Base-by-base conservation (phyloP, 805 yeast genomes). In the Saturnispora gosingensis region DNA sequence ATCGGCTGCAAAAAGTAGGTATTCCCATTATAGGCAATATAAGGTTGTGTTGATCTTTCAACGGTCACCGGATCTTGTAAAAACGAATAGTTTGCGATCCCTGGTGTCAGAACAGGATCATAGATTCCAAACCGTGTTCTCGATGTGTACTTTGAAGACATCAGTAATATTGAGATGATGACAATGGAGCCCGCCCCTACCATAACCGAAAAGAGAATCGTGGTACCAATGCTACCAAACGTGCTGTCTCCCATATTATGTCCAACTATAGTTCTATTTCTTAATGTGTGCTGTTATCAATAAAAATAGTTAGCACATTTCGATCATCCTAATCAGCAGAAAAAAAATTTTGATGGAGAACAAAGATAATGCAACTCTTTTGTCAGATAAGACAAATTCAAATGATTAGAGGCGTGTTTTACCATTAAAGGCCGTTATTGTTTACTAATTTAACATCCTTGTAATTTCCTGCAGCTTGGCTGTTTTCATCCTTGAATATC, bases 161-260 rank as follows among this genome's bases (percentile, higher is more conserved):
- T 81, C 65, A 80, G 80, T 8, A 80, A 56, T 58, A 82, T 80
- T 27, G 80, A 61, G 0, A 71, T 20, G 5, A 85, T 85, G 39
- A 81, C 80, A 22, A 75, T 60, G 11, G 80, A 75, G 3, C 86
- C 87, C 13, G 81, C 77, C 0, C 82, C 77, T 35, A 82, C 70
- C 0, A 87, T 85, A 11, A 82, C 66, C 64, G 81, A 80, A 64
- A 82, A 82, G 30, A 82, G 66, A 35, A 81, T 80, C 1, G 85
- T 80, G 1, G 85, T 78, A 1, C 86, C 85, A 35, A 76, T 71
- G 57, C 27, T 49, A 6, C 70, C 72, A 16, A 68, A 53, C 7
- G 49, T 46, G 28, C 39, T 15, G 24, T 28, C 27, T 11, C 28
- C 24, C 46, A 44, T 44, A 8, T 30, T 18, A 5, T 38, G 18